Conservation (phyloP, 805 yeast species). For the Yarrowia bubula region DNA sequence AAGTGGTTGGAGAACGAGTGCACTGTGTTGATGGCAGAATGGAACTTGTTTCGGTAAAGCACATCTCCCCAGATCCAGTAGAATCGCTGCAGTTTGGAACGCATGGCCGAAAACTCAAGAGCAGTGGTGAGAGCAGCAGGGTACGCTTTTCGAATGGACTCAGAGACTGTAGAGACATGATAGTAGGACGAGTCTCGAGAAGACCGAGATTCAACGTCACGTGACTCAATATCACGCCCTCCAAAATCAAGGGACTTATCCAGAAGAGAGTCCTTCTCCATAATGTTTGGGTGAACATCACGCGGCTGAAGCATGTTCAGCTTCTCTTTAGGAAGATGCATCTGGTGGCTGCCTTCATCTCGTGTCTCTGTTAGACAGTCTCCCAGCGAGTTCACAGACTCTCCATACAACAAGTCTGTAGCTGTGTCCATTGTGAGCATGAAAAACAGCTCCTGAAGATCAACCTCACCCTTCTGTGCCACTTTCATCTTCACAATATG, state of each 20-base stretch:
- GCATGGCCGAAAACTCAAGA: conserved; percentile 29
- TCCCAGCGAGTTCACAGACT: conserved; percentile 34
- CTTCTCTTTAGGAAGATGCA: background rate
- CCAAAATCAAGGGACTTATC: too few species aligned
- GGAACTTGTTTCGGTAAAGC: conserved; percentile 36
- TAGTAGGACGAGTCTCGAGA: background rate
- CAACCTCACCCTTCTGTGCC: conserved; percentile 28
- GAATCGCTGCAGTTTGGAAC: conserved; percentile 31
- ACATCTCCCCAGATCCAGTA: conserved; percentile 29
- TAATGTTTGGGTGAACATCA: background rate
- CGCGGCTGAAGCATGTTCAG: background rate
- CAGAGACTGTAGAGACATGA: background rate
- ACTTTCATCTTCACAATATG: background rate
- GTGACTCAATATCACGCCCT: background rate
- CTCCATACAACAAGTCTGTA: conserved; percentile 40
- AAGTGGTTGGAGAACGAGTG: conserved; percentile 43
- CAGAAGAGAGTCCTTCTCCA: background rate
- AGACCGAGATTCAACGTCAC: background rate
- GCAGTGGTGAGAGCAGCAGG: conserved; percentile 31
- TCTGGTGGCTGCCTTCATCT: background rate
- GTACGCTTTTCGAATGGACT: conserved; percentile 30
- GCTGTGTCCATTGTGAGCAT: conserved; percentile 40
- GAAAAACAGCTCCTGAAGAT: conserved; percentile 37
- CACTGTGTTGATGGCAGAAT: conserved; percentile 37
- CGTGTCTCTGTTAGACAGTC: conserved; percentile 7